phyloP scores from a whole-genome alignment of 2,329 filamentous ascomycete genomes.

The Mycosphaerella sp. region DNA sequence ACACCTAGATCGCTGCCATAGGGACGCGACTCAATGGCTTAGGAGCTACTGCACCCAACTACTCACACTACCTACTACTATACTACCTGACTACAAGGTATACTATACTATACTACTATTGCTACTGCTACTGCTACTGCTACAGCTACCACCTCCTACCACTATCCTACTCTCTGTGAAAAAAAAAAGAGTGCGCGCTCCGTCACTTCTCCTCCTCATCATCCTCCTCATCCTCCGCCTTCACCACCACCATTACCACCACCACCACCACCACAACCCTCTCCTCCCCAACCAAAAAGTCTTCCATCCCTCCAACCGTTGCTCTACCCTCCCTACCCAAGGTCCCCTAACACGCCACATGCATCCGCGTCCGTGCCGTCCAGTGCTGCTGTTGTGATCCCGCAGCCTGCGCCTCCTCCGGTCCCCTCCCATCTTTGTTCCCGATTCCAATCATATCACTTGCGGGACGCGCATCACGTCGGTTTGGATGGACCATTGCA shows the following conservation, averaged over 20 bases:
- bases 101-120: not conserved
- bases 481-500: not conserved
- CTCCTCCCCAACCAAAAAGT: not conserved
- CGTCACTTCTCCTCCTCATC: not conserved
- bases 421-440: not conserved
- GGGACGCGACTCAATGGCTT: conserved; percentile 17
- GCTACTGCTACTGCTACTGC: too few relatives aligned
- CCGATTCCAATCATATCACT: not conserved
- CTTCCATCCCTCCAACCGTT: not conserved
- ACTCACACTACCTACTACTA: conserved; percentile 2
- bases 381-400: conserved; percentile 10
- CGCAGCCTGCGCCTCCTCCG: not conserved
- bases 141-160: too few relatives aligned
- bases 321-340: too few relatives aligned
- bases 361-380: conserved; percentile 13
- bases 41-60: conserved; percentile 14
- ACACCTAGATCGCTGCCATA: conserved; percentile 18
- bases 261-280: not conserved
- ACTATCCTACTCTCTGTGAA: too few relatives aligned
- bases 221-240: conserved; percentile 1
- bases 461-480: not conserved
- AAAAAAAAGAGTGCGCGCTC: conserved; percentile 6
- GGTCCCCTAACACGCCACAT: conserved; percentile 14
- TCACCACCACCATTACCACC: too few relatives aligned
- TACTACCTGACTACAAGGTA: too few relatives aligned